These are phyloP conservation scores for Myriosclerotinia scirpicola DNA, from an alignment of 2,329 filamentous ascomycete species.

Conservation along the genomic window DNA sequence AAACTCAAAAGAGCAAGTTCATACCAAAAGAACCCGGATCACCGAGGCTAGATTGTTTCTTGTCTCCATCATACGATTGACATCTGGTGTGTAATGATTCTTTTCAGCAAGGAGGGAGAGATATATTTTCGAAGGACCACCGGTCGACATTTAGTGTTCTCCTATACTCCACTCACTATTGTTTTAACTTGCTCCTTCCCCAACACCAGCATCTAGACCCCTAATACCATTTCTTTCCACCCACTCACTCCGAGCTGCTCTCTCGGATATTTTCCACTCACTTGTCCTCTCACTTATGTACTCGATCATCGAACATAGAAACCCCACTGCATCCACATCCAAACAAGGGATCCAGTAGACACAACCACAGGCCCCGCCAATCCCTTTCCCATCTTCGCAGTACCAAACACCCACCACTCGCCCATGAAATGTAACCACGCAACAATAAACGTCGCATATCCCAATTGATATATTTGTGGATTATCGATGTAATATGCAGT, in stretches of 20 bases:
- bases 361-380: conserved; percentile 57
- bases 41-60: too few species aligned
- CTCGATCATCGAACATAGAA: conserved; percentile 58
- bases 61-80: too few species aligned
- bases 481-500: conserved; percentile 66
- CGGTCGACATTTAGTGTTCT: too few species aligned
- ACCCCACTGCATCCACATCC: conserved; percentile 67
- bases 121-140: too few species aligned
- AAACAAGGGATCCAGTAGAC: conserved; percentile 51
- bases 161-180: too few species aligned
- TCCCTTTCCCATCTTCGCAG: conserved; percentile 61
- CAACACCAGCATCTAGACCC: neutral
- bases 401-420: conserved; percentile 80
- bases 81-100: too few species aligned
- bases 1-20: too few species aligned
- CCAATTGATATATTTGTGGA: conserved; percentile 60
- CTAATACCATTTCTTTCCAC: neutral
- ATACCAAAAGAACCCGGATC: too few species aligned
- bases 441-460: conserved; percentile 62
- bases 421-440: conserved; percentile 59
- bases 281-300: neutral
- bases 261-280: neutral
- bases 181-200: neutral
- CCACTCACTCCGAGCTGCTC: neutral
- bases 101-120: too few species aligned